Percentiles rank a stretch among this genome's conserved stretches.
phyloP scores from a whole-genome alignment of 306 rosid genomes.

The Vigna nakashimae region DNA sequence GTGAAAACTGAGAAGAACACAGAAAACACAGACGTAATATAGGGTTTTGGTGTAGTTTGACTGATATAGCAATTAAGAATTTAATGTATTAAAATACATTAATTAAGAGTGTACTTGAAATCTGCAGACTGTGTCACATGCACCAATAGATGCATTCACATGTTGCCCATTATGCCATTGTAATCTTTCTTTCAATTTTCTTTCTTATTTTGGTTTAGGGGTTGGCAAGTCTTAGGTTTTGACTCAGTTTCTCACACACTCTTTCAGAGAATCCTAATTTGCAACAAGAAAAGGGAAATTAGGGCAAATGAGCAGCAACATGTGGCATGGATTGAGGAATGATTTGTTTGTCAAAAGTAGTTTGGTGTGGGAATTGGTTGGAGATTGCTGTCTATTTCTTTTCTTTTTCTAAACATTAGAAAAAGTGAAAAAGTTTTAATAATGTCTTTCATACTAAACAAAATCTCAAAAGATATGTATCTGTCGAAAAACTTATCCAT shows the following conservation, averaged over 20 bases:
- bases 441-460: too few species aligned
- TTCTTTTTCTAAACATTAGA: too few species aligned
- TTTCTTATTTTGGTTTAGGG: conserved; percentile 27
- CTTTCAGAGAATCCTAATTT: conserved; percentile 35
- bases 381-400: not conserved
- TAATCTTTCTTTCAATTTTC: not conserved
- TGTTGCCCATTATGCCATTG: conserved; percentile 42
- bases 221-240: not conserved
- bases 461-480: too few species aligned
- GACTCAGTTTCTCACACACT: conserved; percentile 35
- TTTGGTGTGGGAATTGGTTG: conserved; percentile 30
- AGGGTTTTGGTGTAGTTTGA: conserved; percentile 30
- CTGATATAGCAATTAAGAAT: conserved; percentile 3
- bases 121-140: conserved; percentile 44
- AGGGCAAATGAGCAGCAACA: conserved; percentile 16
- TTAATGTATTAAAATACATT: conserved; percentile 1
- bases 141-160: conserved; percentile 48
- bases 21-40: not conserved
- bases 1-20: not conserved
- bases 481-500: too few species aligned
- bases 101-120: conserved; percentile 33
- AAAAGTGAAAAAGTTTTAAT: too few species aligned
- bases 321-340: conserved; percentile 50
- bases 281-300: conserved; percentile 15
- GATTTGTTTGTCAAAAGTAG: conserved; percentile 34